Evolutionary conservation across 108 stramenopile species (phyloP).

Genomic region (Phaeodactylum tricornutum): DNA sequence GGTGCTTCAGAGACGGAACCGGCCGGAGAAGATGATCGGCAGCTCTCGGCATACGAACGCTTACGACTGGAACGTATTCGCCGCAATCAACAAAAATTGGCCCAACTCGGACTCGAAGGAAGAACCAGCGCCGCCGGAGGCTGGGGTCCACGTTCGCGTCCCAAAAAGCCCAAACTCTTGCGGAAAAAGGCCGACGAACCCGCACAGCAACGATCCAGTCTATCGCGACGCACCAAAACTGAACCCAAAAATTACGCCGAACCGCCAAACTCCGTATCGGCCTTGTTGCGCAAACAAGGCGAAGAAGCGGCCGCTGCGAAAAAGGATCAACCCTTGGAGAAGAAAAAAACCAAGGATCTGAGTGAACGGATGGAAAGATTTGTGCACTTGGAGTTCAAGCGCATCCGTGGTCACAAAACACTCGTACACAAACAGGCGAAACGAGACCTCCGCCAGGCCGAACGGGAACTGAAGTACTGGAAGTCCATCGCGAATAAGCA

Average conservation of each 20-base stretch:
- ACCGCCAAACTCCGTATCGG: neutral
- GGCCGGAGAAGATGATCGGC: slow-evolving; percentile 9
- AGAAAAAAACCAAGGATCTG: neutral
- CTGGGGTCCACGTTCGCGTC: neutral
- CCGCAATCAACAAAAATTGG: slow-evolving; percentile 54
- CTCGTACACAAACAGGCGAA: slow-evolving; percentile 11
- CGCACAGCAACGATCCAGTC: slow-evolving; percentile 7
- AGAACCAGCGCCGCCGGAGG: neutral
- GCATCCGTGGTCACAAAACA: slow-evolving; percentile 13
- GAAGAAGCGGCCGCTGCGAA: neutral
- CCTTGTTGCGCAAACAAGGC: neutral
- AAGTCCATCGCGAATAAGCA: neutral
- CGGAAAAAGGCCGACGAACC: neutral
- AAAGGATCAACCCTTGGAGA: neutral
- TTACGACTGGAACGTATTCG: slow-evolving; percentile 56
- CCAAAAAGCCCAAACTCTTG: neutral
- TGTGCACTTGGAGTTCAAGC: slow-evolving; percentile 30
- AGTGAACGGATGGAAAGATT: slow-evolving; percentile 9
- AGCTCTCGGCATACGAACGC: slow-evolving; percentile 55
- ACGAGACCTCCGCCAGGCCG: slow-evolving; percentile 6
- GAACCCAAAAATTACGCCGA: slow-evolving; percentile 2
- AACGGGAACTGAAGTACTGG: slow-evolving; percentile 17
- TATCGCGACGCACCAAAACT: slow-evolving; percentile 9
- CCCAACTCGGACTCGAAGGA: slow-evolving; percentile 41
- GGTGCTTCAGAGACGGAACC: too few relatives aligned